Percentiles rank a stretch among this genome's conserved stretches.
Conservation (phyloP, 805 yeast genomes). For the Candida arabinofermentans region DNA sequence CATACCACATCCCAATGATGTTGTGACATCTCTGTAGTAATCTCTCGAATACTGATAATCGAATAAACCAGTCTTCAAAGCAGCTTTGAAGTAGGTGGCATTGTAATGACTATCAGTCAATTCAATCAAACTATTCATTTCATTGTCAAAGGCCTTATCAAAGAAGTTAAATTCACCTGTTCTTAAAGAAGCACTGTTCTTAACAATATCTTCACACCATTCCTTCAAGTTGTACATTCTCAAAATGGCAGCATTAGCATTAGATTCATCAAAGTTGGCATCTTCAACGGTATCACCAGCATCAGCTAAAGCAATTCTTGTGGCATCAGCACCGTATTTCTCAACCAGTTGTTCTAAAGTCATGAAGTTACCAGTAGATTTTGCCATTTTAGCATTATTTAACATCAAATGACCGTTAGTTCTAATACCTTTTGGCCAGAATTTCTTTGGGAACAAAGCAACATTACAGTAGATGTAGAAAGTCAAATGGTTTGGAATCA, state of each 20-base stretch:
- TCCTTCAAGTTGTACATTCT: conserved; percentile 89
- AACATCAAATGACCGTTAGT: conserved; percentile 93
- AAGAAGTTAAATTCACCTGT: conserved; percentile 63
- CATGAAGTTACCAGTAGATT: conserved; percentile 95
- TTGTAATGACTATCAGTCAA: conserved; percentile 68
- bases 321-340: conserved; percentile 96
- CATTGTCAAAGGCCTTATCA: conserved; percentile 89
- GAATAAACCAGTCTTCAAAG: conserved; percentile 85
- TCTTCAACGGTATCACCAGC: conserved; percentile 98
- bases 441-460: conserved; percentile 83
- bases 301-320: conserved; percentile 96
- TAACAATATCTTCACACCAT: conserved; percentile 83
- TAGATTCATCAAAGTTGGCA: conserved; percentile 95
- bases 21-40: conserved; percentile 79
- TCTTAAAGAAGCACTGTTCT: conserved; percentile 49
- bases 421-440: conserved; percentile 94
- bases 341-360: conserved; percentile 79
- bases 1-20: conserved; percentile 55
- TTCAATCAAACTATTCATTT: conserved; percentile 79
- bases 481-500: conserved; percentile 95
- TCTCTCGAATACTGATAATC: conserved; percentile 96
- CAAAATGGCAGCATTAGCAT: conserved; percentile 95
- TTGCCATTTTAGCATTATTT: conserved; percentile 97
- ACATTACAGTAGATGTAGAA: conserved; percentile 92
- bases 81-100: conserved; percentile 77